Conservation (phyloP, 192 early-diverging fungal genomes). For the Dispira parvispora region DNA sequence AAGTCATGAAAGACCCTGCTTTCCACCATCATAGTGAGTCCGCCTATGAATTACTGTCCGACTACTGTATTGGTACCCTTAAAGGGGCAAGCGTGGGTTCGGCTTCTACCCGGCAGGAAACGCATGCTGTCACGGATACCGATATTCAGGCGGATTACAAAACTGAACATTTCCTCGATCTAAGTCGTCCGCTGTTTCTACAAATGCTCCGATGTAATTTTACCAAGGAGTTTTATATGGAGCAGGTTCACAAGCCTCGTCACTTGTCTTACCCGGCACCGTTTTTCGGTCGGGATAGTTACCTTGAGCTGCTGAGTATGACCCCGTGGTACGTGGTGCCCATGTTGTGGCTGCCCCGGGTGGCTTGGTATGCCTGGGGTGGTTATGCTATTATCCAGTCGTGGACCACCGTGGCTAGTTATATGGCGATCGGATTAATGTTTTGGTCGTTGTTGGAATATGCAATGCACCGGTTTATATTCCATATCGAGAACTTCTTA, state of each 20-base stretch:
- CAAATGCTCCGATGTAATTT: conserved; percentile 63
- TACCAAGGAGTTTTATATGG: conserved; percentile 66
- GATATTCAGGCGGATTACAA: conserved; percentile 24
- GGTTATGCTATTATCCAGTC: too few species aligned
- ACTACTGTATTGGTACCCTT: conserved; percentile 57
- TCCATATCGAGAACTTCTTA: conserved; percentile 77
- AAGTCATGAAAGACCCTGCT: conserved; percentile 55
- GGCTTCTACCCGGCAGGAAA: not conserved
- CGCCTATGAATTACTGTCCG: conserved; percentile 75
- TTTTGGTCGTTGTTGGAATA: conserved; percentile 87
- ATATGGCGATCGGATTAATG: conserved; percentile 47
- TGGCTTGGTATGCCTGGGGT: conserved; percentile 26
- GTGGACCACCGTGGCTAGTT: conserved; percentile 15
- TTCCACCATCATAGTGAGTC: conserved; percentile 65
- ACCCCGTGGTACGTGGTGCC: conserved; percentile 89
- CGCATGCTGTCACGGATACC: conserved; percentile 23
- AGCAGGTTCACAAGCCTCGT: conserved; percentile 83
- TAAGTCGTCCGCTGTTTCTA: conserved; percentile 57
- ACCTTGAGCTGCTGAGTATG: conserved; percentile 69
- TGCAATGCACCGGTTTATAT: conserved; percentile 78
- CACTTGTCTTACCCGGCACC: conserved; percentile 58
- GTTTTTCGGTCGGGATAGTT: conserved; percentile 57
- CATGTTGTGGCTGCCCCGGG: conserved; percentile 71
- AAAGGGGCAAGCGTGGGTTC: conserved; percentile 11
- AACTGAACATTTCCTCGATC: conserved; percentile 59